Conservation (phyloP, 164 flowering plant genomes). For the Vitis labrusca region DNA sequence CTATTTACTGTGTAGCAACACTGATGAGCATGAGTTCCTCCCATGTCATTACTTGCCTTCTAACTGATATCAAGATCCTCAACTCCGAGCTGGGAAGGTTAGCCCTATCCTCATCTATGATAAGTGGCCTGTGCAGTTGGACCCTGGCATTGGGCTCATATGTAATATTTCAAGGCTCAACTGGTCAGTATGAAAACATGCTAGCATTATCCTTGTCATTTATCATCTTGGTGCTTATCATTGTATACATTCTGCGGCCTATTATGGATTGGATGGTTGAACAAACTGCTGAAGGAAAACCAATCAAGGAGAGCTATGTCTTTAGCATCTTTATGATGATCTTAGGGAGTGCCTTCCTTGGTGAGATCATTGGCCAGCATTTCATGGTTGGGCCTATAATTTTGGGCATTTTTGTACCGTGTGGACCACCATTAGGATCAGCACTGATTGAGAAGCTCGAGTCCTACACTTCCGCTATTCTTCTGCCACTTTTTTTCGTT, state of each 20-base stretch:
- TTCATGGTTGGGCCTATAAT: conserved; percentile 21
- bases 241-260: conserved; percentile 17
- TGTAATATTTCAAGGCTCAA: too few species aligned
- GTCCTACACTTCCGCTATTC: conserved; percentile 4
- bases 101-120: conserved; percentile 17
- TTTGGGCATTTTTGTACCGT: conserved; percentile 30
- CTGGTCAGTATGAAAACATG: background rate
- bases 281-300: conserved; percentile 1
- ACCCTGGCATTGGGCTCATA: background rate
- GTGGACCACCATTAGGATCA: conserved; percentile 38
- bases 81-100: conserved; percentile 32
- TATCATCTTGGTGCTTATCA: background rate
- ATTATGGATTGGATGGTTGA: conserved; percentile 6
- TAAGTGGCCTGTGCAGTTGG: conserved; percentile 14
- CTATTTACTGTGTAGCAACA: conserved; percentile 3
- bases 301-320: conserved; percentile 14
- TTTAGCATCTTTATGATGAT: conserved; percentile 5
- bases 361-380: conserved; percentile 15
- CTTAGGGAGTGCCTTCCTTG: background rate
- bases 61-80: conserved; percentile 29
- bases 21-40: conserved; percentile 18
- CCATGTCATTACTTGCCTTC: conserved; percentile 19
- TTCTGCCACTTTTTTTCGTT: conserved; percentile 21
- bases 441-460: conserved; percentile 28
- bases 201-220: background rate